Percentiles rank a stretch among this genome's conserved stretches.
Evolutionary conservation across 208 protist species (phyloP).

Genomic region (Spironucleus salmonicida): DNA sequence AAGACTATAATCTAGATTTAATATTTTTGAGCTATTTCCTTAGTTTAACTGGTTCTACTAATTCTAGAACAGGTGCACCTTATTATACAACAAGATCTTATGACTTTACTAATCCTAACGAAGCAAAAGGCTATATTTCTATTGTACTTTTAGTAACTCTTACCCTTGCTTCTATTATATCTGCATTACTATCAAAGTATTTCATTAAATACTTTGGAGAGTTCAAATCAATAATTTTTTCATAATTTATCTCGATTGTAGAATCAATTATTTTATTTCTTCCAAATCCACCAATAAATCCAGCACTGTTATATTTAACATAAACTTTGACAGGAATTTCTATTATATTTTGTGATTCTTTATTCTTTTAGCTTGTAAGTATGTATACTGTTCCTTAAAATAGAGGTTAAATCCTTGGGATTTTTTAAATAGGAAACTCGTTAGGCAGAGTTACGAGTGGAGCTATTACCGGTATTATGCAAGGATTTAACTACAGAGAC

Average conservation of each 20-base stretch:
- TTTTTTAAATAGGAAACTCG: conserved; percentile 16
- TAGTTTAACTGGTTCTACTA: no score
- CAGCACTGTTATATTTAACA: background rate
- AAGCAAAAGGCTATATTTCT: no score
- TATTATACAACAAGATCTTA: no score
- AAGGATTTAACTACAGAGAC: background rate
- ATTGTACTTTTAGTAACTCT: no score
- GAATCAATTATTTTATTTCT: background rate
- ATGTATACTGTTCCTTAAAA: background rate
- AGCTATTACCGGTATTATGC: background rate
- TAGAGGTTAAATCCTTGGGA: background rate
- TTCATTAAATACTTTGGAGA: conserved; percentile 4
- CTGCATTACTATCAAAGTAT: background rate
- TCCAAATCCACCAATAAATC: background rate
- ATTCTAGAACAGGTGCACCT: no score
- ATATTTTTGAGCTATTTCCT: no score
- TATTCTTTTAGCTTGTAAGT: background rate
- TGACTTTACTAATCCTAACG: no score
- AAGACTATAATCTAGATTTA: no score
- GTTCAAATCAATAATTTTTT: background rate
- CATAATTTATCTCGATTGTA: background rate
- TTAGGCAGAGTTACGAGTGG: background rate
- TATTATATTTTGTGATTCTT: background rate
- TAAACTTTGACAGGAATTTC: background rate
- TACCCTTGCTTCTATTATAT: background rate